A percentile compares a stretch with the other conserved stretches of the same genome.
Evolutionary conservation across 345 rosid genomes (phyloP).

Genomic region (Toxicodendron radicans): DNA sequence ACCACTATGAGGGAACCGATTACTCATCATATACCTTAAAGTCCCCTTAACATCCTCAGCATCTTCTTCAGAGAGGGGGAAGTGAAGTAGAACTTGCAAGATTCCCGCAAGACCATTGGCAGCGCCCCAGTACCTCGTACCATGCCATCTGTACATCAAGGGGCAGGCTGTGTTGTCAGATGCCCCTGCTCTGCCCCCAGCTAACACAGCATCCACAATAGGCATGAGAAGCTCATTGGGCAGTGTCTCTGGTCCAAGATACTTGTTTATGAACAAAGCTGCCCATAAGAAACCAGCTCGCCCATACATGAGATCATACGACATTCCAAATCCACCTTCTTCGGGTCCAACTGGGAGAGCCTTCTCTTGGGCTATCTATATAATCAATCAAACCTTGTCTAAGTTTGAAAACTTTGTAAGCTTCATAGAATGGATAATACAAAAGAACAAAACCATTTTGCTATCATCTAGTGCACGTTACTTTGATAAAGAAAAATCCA

Average conservation of each 20-base stretch:
- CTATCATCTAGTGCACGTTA: not conserved
- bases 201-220: conserved; percentile 70
- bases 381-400: not conserved
- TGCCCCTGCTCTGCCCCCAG: conserved; percentile 91
- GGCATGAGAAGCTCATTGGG: conserved; percentile 54
- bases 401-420: not conserved
- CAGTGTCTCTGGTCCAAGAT: conserved; percentile 59
- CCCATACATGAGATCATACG: conserved; percentile 87
- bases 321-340: conserved; percentile 97
- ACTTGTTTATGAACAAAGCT: conserved; percentile 70
- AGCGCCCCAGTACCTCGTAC: conserved; percentile 91
- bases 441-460: not conserved
- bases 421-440: not conserved
- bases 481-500: not conserved
- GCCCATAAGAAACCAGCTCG: conserved; percentile 95
- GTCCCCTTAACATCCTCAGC: conserved; percentile 73
- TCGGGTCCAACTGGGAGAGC: conserved; percentile 88
- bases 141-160: conserved; percentile 89
- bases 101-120: conserved; percentile 93
- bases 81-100: conserved; percentile 76
- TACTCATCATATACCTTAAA: conserved; percentile 83
- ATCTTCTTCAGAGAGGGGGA: conserved; percentile 55
- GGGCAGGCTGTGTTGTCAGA: conserved; percentile 70
- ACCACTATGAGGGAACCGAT: conserved; percentile 76
- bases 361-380: conserved; percentile 72